These are phyloP conservation scores for Alternaria novae-zelandiae DNA, from an alignment of 2,329 filamentous ascomycete genomes.

Conservation along the genomic window DNA sequence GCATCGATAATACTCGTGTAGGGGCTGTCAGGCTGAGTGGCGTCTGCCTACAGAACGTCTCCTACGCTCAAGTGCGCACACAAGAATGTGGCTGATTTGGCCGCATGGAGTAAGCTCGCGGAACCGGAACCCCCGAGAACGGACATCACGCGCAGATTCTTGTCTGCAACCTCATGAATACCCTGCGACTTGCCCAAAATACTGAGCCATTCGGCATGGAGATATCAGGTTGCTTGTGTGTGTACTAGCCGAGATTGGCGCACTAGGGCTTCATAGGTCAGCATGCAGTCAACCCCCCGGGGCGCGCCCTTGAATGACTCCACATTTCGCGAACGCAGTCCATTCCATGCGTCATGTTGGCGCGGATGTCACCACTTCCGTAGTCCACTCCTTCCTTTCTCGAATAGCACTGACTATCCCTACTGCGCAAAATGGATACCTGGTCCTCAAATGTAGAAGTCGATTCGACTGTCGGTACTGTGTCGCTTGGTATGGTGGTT, in stretches of 20 bases:
- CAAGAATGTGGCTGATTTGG: not conserved
- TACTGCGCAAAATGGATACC: not conserved
- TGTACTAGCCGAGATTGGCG: not conserved
- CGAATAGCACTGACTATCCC: not conserved
- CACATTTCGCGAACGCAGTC: not conserved
- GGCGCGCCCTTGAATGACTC: not conserved
- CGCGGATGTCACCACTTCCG: not conserved
- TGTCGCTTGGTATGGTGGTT: not conserved
- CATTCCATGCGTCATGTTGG: not conserved
- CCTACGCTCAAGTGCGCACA: not conserved
- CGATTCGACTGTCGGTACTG: not conserved
- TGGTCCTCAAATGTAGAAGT: not conserved
- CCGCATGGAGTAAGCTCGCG: no score
- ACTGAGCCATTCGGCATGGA: not conserved
- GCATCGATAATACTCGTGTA: not conserved
- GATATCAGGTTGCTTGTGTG: not conserved
- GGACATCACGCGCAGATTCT: not conserved
- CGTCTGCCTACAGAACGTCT: not conserved
- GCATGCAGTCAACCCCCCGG: not conserved
- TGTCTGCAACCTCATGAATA: not conserved
- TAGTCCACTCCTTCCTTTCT: not conserved
- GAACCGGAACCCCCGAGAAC: not conserved
- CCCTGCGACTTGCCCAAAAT: not conserved
- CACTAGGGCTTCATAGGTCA: not conserved
- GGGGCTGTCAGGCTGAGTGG: not conserved